Percentiles rank a stretch among this genome's conserved stretches.
Evolutionary conservation across 2,329 filamentous ascomycete genomes (phyloP).

Genomic region (Uncinocarpus reesii): DNA sequence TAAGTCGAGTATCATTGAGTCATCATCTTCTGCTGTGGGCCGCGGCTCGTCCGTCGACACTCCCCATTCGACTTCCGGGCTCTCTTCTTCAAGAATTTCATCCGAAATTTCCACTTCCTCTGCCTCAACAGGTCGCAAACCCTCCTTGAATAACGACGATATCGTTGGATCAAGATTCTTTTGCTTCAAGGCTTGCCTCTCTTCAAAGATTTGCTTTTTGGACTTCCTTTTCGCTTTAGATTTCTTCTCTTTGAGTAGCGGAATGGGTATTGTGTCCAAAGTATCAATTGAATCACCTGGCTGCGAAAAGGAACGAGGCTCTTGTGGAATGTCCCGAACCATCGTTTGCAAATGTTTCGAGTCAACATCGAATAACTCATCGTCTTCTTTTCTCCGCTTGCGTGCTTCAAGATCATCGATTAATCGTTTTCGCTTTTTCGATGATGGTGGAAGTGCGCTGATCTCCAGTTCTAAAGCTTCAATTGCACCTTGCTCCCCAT

Average conservation of each 20-base stretch:
- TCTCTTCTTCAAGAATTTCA: constrained; percentile 27
- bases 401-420: constrained; percentile 41
- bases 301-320: constrained; percentile 35
- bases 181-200: constrained; percentile 48
- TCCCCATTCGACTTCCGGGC: constrained; percentile 48
- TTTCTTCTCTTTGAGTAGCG: constrained; percentile 38
- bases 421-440: constrained; percentile 24
- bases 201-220: constrained; percentile 65
- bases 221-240: constrained; percentile 61
- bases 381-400: constrained; percentile 75
- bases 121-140: constrained; percentile 10
- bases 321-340: constrained; percentile 35
- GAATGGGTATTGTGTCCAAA: constrained; percentile 26
- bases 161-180: constrained; percentile 16
- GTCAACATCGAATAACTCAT: constrained; percentile 63
- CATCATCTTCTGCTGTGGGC: constrained; percentile 57
- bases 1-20: constrained; percentile 54
- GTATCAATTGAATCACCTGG: constrained; percentile 29
- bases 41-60: constrained; percentile 50
- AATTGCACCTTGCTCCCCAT: constrained; percentile 20
- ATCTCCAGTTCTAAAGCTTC: constrained; percentile 23
- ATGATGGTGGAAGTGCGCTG: constrained; percentile 11
- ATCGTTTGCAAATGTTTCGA: constrained; percentile 31
- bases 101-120: constrained; percentile 16
- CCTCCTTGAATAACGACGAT: constrained; percentile 4